phyloP scores from a whole-genome alignment of 768 basidiomycete species.

The Rhizopogon roseolus region DNA sequence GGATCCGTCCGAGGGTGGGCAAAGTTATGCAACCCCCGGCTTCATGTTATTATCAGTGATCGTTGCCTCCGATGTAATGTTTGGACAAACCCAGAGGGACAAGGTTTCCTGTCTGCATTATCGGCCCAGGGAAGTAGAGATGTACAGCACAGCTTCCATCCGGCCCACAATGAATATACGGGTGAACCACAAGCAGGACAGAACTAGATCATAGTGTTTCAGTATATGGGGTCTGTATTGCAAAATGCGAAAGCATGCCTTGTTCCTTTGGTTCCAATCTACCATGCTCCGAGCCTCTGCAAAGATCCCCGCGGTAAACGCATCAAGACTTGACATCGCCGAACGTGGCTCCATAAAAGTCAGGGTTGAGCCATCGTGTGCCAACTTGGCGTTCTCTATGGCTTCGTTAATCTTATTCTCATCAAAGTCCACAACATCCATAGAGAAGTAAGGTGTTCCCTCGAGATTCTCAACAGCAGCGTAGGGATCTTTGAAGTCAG shows the following conservation, averaged over 20 bases:
- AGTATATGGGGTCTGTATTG: background rate
- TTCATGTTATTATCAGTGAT: constrained; percentile 25
- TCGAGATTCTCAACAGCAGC: constrained; percentile 53
- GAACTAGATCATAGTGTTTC: constrained; percentile 46
- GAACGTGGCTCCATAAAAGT: constrained; percentile 65
- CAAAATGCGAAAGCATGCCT: constrained; percentile 36
- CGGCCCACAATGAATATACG: constrained; percentile 86
- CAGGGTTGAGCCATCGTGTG: constrained; percentile 34
- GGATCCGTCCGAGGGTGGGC: constrained; percentile 78
- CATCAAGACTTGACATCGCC: constrained; percentile 51
- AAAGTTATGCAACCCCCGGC: constrained; percentile 86
- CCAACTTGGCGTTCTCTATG: constrained; percentile 32
- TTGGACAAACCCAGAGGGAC: constrained; percentile 62
- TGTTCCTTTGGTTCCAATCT: constrained; percentile 93
- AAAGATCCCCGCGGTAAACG: constrained; percentile 69
- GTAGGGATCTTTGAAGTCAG: constrained; percentile 57
- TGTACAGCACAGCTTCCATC: constrained; percentile 89
- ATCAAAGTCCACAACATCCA: constrained; percentile 63
- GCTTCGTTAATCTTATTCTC: constrained; percentile 38
- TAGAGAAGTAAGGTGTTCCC: constrained; percentile 82
- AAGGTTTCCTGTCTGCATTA: constrained; percentile 57
- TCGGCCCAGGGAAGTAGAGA: constrained; percentile 73
- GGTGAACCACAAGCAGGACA: constrained; percentile 84
- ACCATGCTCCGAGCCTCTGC: constrained; percentile 76
- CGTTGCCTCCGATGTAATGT: background rate